Conservation (phyloP, 805 yeast genomes). For the Saturnispora quitensis region DNA sequence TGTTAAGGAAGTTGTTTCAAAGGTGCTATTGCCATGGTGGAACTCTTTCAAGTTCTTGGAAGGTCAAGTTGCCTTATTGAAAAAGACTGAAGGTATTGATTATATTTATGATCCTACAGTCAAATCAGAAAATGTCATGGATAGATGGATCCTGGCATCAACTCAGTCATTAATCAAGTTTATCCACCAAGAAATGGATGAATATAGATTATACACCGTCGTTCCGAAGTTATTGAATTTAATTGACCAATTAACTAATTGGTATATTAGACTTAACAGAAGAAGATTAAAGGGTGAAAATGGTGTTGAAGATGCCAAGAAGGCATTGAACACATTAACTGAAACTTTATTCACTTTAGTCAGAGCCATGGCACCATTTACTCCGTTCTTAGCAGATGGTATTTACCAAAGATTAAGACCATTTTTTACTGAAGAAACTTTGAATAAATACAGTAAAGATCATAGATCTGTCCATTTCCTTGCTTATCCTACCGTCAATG, state of each 20-base stretch:
- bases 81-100: slow-evolving; percentile 62
- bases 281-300: slow-evolving; percentile 94
- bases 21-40: slow-evolving; percentile 97
- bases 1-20: slow-evolving; percentile 93
- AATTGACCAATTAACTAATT: slow-evolving; percentile 92
- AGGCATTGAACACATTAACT: slow-evolving; percentile 83
- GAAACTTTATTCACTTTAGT: slow-evolving; percentile 83
- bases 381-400: slow-evolving; percentile 90
- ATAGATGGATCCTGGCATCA: slow-evolving; percentile 95
- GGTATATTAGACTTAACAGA: slow-evolving; percentile 98
- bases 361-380: slow-evolving; percentile 98
- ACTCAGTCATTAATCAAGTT: slow-evolving; percentile 81
- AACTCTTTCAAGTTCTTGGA: slow-evolving; percentile 94
- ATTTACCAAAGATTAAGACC: slow-evolving; percentile 70
- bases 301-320: slow-evolving; percentile 74
- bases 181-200: slow-evolving; percentile 84
- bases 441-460: slow-evolving; percentile 45
- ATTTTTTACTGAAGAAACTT: slow-evolving; percentile 50
- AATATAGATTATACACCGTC: slow-evolving; percentile 88
- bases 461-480: slow-evolving; percentile 87
- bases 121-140: slow-evolving; percentile 84
- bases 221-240: slow-evolving; percentile 85
- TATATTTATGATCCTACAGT: slow-evolving; percentile 63
- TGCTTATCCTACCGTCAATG: slow-evolving; percentile 76
- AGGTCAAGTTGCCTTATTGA: slow-evolving; percentile 79